phyloP scores from a whole-genome alignment of 2,329 filamentous ascomycete species.

The Aspergillus awamori region DNA sequence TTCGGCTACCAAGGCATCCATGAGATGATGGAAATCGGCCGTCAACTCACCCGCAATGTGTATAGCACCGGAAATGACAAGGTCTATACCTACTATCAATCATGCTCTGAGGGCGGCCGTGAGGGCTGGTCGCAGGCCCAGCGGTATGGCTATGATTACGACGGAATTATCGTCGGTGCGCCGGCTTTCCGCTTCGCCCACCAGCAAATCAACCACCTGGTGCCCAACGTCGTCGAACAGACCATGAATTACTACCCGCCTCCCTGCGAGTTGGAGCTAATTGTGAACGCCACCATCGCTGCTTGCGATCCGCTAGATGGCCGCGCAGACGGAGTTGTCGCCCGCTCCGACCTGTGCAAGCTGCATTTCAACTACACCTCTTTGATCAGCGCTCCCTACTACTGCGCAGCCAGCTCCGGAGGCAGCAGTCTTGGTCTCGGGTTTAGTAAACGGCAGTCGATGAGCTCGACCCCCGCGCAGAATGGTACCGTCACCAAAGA shows the following conservation, averaged over 20 bases:
- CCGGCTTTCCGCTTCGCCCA: no score
- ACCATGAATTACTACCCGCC: neutral
- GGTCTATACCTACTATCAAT: slow-evolving; percentile 54
- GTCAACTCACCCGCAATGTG: slow-evolving; percentile 47
- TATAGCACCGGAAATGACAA: slow-evolving; percentile 36
- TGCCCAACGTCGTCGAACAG: neutral
- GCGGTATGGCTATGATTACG: slow-evolving; percentile 52
- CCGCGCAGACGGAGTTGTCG: slow-evolving; percentile 55
- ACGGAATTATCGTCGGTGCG: slow-evolving; percentile 51
- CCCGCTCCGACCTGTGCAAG: slow-evolving; percentile 50
- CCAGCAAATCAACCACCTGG: no score
- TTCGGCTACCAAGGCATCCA: slow-evolving; percentile 53
- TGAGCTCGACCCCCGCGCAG: neutral
- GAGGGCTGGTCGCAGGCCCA: slow-evolving; percentile 57
- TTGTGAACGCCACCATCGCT: slow-evolving; percentile 56
- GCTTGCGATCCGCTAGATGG: slow-evolving; percentile 59
- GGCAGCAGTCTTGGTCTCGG: no score
- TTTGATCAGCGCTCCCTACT: slow-evolving; percentile 48
- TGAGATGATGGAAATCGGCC: slow-evolving; percentile 56
- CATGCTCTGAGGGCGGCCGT: slow-evolving; percentile 58
- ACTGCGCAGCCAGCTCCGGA: slow-evolving; percentile 44
- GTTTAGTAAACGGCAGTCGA: no score
- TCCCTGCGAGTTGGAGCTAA: slow-evolving; percentile 50
- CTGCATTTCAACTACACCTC: slow-evolving; percentile 46
- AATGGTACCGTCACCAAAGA: neutral